Evolutionary conservation across 139 green algal species (phyloP), one percentile per base, ranked within the genome.

Genomic region (Chara braunii): DNA sequence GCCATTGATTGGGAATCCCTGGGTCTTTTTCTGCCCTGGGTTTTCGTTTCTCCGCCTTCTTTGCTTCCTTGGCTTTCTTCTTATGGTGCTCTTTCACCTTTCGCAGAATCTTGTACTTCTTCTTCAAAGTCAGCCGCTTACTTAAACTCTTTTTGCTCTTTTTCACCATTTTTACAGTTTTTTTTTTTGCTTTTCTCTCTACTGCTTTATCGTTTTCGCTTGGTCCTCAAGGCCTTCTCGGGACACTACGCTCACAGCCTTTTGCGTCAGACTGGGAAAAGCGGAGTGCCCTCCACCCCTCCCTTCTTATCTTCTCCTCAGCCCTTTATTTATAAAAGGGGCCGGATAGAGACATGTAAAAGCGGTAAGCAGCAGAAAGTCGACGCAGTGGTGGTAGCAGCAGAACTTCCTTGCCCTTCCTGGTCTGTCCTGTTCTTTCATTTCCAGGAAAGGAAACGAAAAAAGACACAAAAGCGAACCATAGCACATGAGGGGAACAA

Each of bases 81-180:
- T 82, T 81, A 54, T 92, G 82, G 68, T 95, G 87, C 66, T 94
- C 85, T 64, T 90, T 90, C 9, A 94, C 87, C 54, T 92, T 92
- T 42, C 78, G 79, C 4, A 90, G 64, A 11, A 93, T 77, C 63
- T 97, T 97, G 66, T 98, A 94, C 75, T 99, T 98, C 26, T 96
- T 81, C 34, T 81, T 86, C 18, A 98, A 80, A 37, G 86, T 87
- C 56, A 82, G 74, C 6, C 91, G 87, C 80, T 97, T 97, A 7
- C 80, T 90, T 74, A 96, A 94, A 35, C 77, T 87, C 73, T 95
- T 54, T 72, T 18, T n/a, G 40, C 18, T 14, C 18, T 14, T 48
- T 18, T 14, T 18, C 18, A 18, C 40, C 18, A 18, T 48, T 14
- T 18, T n/a, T 48, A n/a, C 40, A 48, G 18, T n/a, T 14, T 14